A percentile compares a stretch with the other conserved stretches of the same genome.
Conservation (phyloP, 2,329 filamentous ascomycete genomes). For the Epichloe hybrida region DNA sequence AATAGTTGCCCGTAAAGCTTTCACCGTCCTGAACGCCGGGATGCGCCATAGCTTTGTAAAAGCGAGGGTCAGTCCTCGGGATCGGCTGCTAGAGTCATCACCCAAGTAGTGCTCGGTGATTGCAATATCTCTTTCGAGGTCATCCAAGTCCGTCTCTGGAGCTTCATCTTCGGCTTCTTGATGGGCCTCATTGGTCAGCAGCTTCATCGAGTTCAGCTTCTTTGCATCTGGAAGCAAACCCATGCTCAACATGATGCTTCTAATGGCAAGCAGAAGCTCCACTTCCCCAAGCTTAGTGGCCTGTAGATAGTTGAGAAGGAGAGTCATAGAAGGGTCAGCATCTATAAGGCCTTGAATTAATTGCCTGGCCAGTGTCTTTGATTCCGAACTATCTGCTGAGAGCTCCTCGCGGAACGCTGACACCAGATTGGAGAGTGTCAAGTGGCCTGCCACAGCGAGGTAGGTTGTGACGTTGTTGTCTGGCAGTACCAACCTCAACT, state of each 20-base stretch:
- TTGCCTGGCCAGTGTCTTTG: conserved; percentile 40
- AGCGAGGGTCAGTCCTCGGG: conserved; percentile 50
- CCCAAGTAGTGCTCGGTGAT: conserved; percentile 55
- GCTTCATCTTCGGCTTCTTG: conserved; percentile 16
- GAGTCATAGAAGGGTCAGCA: conserved; percentile 53
- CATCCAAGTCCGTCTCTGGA: conserved; percentile 42
- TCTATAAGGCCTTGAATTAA: conserved; percentile 48
- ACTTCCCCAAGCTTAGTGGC: conserved; percentile 50
- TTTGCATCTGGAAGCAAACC: conserved; percentile 38
- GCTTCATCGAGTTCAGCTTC: conserved; percentile 18
- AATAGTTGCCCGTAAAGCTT: conserved; percentile 49
- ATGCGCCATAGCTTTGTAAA: conserved; percentile 58
- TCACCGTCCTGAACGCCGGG: conserved; percentile 44
- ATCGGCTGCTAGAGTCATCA: conserved; percentile 48
- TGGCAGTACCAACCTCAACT: conserved; percentile 26
- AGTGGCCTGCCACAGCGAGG: conserved; percentile 44
- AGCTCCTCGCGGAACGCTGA: conserved; percentile 40
- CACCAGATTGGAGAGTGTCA: conserved; percentile 45
- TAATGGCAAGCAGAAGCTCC: conserved; percentile 54
- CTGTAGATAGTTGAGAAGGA: conserved; percentile 52
- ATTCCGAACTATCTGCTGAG: conserved; percentile 28
- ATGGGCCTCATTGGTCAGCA: conserved; percentile 16
- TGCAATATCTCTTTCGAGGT: conserved; percentile 51
- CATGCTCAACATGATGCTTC: conserved; percentile 54
- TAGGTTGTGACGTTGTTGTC: conserved; percentile 44